phyloP scores from a whole-genome alignment of 306 rosid species.

The Citrullus amarus region DNA sequence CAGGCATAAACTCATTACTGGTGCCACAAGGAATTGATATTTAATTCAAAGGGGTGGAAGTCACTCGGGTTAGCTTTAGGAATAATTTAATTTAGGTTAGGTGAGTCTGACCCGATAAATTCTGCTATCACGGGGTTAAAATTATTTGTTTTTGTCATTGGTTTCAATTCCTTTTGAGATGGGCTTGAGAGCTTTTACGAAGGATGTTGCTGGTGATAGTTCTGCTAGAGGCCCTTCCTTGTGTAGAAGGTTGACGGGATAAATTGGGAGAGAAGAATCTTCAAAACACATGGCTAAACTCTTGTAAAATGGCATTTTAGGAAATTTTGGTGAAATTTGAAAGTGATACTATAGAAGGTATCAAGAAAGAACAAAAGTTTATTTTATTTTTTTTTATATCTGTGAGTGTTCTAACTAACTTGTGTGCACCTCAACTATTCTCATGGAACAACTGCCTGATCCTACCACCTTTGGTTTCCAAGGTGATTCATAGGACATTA shows the following conservation, averaged over 20 bases:
- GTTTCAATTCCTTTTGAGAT: background rate
- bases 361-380: background rate
- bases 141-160: background rate
- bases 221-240: background rate
- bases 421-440: background rate
- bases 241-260: background rate
- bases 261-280: background rate
- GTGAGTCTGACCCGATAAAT: background rate
- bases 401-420: background rate
- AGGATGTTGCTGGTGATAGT: background rate
- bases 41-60: background rate
- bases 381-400: background rate
- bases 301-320: background rate
- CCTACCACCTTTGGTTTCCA: no score
- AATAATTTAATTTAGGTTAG: background rate
- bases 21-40: background rate
- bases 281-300: background rate
- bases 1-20: background rate
- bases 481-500: no score
- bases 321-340: background rate
- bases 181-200: background rate
- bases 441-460: background rate
- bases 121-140: background rate
- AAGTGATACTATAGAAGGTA: background rate
- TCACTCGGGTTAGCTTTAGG: background rate